Evolutionary conservation across 2,329 filamentous ascomycete genomes (phyloP).

Genomic region (Monosporascus sp.): DNA sequence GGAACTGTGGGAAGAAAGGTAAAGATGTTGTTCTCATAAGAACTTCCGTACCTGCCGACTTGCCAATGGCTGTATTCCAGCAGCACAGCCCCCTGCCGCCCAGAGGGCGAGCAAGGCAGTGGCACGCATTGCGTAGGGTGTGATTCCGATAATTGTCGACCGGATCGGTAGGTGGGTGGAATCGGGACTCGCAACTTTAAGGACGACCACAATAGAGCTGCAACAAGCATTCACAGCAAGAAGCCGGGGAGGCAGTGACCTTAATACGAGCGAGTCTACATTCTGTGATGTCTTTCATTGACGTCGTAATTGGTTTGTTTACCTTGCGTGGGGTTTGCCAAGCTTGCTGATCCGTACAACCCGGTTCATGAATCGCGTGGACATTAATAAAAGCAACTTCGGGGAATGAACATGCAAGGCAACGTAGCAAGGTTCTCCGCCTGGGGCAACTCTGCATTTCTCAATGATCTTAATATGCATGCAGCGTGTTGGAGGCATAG

Average conservation of each 20-base stretch:
- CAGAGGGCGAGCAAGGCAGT: constrained; percentile 1
- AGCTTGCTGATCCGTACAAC: neutral
- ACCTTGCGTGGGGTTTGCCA: neutral
- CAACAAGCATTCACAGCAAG: neutral
- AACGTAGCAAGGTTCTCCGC: neutral
- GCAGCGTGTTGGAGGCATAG: neutral
- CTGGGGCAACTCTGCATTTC: neutral
- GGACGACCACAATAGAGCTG: neutral
- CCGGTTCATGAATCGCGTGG: neutral
- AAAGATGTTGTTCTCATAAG: neutral
- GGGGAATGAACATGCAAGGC: neutral
- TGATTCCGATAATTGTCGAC: neutral
- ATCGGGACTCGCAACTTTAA: neutral
- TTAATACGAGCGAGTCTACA: neutral
- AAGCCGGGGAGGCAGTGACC: neutral
- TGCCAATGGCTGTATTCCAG: constrained; percentile 1
- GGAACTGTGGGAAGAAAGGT: no score
- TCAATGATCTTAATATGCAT: neutral
- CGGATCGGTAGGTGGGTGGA: neutral
- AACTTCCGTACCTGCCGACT: neutral
- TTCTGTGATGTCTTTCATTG: neutral
- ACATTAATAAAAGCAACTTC: neutral
- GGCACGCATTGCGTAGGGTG: constrained; percentile 3
- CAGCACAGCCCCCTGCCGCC: constrained; percentile 7
- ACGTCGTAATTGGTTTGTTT: neutral